phyloP scores from a whole-genome alignment of 768 basidiomycete species.

The Phallus indusiatus region DNA sequence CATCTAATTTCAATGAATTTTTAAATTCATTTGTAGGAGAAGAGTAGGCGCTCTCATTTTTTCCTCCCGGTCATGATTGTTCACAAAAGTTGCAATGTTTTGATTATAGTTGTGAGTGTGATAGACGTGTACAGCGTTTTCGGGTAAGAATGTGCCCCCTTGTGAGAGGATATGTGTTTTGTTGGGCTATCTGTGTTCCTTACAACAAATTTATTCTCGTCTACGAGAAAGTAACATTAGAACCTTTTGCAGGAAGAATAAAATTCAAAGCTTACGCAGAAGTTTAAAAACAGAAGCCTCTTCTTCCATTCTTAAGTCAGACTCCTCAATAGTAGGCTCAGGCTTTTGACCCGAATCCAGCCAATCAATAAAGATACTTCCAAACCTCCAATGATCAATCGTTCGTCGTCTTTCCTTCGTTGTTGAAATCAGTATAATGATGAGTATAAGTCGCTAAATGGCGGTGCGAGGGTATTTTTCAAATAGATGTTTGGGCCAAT shows the following conservation, averaged over 20 bases:
- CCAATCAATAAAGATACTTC: constrained; percentile 68
- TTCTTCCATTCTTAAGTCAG: constrained; percentile 25
- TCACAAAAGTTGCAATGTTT: too few species aligned
- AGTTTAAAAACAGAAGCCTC: constrained; percentile 6
- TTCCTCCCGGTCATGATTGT: constrained; percentile 19
- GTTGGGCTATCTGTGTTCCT: not conserved
- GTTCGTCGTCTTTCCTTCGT: constrained; percentile 5
- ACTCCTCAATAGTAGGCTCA: not conserved
- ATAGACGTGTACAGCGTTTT: too few species aligned
- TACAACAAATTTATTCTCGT: constrained; percentile 8
- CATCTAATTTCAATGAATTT: not conserved
- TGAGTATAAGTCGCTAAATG: not conserved
- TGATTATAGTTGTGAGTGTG: too few species aligned
- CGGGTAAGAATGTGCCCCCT: constrained; percentile 72
- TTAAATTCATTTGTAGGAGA: constrained; percentile 13
- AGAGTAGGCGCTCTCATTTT: constrained; percentile 12
- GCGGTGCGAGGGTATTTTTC: constrained; percentile 50
- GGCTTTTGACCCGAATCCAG: constrained; percentile 45
- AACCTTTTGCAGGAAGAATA: not conserved
- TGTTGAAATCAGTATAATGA: not conserved
- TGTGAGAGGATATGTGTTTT: constrained; percentile 35
- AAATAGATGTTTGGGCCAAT: constrained; percentile 50
- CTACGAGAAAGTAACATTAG: constrained; percentile 1
- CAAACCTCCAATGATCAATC: constrained; percentile 68
- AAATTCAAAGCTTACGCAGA: constrained; percentile 16